Percentiles rank a stretch among this genome's conserved stretches.
phyloP scores from a whole-genome alignment of 805 yeast species.

The Saccharomycopsis guyanensis region DNA sequence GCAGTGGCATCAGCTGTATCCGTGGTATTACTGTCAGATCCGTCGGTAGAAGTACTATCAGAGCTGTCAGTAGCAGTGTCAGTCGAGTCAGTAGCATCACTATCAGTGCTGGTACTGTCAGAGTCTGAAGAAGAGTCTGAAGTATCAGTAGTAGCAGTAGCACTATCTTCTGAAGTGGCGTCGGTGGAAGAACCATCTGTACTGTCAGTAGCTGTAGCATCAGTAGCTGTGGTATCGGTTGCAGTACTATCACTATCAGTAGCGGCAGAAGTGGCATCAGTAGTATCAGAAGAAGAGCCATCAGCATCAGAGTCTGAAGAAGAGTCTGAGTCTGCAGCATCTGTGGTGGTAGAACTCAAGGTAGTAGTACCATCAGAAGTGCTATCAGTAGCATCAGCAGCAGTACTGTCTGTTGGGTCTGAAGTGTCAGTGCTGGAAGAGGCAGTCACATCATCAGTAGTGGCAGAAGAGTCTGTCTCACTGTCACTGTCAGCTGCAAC shows the following conservation, averaged over 20 bases:
- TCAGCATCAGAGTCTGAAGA: background rate
- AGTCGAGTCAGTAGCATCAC: background rate
- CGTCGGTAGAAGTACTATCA: background rate
- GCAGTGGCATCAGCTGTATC: too few relatives aligned
- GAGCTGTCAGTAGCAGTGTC: too few relatives aligned
- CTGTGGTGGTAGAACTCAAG: background rate
- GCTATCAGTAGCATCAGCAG: background rate
- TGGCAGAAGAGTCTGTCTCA: too few relatives aligned
- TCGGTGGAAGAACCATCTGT: background rate
- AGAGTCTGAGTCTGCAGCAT: too few relatives aligned
- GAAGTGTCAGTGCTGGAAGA: too few relatives aligned
- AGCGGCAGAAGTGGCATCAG: background rate
- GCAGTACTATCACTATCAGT: background rate
- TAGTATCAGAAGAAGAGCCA: background rate
- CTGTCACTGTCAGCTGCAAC: too few relatives aligned
- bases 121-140: too few relatives aligned
- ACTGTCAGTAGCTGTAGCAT: background rate
- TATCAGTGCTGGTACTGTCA: too few relatives aligned
- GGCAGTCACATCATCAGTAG: too few relatives aligned
- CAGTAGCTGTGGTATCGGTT: background rate
- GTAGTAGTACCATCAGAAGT: background rate
- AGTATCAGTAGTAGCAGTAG: background rate
- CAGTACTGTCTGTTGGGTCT: too few relatives aligned
- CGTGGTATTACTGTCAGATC: too few relatives aligned
- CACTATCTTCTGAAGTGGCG: background rate